Evolutionary conservation across 1,284 basidiomycete species (phyloP), one percentile per base, ranked within the genome.

Genomic region (Malassezia arunalokei): DNA sequence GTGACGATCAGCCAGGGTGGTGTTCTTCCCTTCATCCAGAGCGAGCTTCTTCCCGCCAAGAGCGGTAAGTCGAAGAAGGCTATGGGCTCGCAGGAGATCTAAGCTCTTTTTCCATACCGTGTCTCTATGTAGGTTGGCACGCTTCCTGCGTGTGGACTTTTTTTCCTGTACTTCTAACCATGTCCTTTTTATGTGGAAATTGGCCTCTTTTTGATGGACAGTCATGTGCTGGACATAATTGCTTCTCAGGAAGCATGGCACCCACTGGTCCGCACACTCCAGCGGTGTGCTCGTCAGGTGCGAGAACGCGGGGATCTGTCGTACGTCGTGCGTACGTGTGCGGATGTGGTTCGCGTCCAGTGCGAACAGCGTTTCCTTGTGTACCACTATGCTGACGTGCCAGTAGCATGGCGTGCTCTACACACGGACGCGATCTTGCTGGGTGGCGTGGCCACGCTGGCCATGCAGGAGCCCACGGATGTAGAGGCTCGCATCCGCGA

Each of bases 1-100:
- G 87, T 89, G 60, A 83, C 86, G 71, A 89, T 90, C 77, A 86
- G 84, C 24, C 86, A 90, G 71, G 87, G 87, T 77, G 87, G 87
- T 82, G 87, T 90, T 53, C 82, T 90, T 40, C 87, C 87, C 47
- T 65, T 67, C 57, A 64, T 60, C 65, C 65, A 79, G 66, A 76
- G 79, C 64, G 80, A 83, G 76, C 80, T 84, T 58, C 78, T 84
- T 51, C 83, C 83, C 52, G 78, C 79, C 74, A 83, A 83, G 79
- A 78, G 80, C 42, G 78, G 72, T 75, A 81, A 80, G 75, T 66
- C 65, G 59, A 73, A 73, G 67, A 64, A 66, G 48, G 71, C 60
- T 52, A 58, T 58, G 56, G 68, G 64, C 56, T 71, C 67, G 42
- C 73, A 74, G 65, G 73, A 74, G 46, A 55, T 55, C 56, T 69